Evolutionary conservation across 768 basidiomycete genomes (phyloP).

Genomic region (Lentinula aciculospora): DNA sequence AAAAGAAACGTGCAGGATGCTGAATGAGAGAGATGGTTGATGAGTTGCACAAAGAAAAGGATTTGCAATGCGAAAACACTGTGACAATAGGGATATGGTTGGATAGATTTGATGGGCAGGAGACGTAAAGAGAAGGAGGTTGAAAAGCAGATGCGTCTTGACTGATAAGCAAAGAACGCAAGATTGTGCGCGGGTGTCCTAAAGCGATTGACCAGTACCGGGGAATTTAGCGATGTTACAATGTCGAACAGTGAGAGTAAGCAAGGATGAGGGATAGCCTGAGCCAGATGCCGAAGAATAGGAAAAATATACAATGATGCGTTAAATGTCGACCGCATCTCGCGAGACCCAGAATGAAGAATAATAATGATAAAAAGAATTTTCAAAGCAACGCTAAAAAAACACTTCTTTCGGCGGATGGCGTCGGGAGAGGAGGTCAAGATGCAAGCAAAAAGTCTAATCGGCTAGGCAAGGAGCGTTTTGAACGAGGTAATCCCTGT

Average conservation of each 20-base stretch:
- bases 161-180: background rate
- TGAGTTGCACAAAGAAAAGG: background rate
- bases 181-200: conserved; percentile 5
- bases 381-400: conserved; percentile 6
- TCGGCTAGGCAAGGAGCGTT: conserved; percentile 1
- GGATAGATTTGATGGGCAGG: background rate
- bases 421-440: conserved; percentile 4
- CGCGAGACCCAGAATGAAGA: conserved; percentile 6
- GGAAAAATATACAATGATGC: conserved; percentile 1
- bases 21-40: background rate
- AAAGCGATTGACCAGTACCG: conserved; percentile 4
- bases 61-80: conserved; percentile 5
- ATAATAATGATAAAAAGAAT: conserved; percentile 9
- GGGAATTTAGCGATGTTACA: background rate
- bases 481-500: background rate
- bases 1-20: conserved; percentile 7
- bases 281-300: conserved; percentile 2
- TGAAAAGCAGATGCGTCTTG: background rate
- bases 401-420: conserved; percentile 8
- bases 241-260: background rate
- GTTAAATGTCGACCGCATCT: conserved; percentile 6
- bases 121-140: background rate
- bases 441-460: conserved; percentile 7
- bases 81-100: background rate
- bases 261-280: background rate